A percentile compares a stretch with the other conserved stretches of the same genome.
phyloP scores from a whole-genome alignment of 495 filamentous ascomycete genomes.

The Xylaria nigripes region DNA sequence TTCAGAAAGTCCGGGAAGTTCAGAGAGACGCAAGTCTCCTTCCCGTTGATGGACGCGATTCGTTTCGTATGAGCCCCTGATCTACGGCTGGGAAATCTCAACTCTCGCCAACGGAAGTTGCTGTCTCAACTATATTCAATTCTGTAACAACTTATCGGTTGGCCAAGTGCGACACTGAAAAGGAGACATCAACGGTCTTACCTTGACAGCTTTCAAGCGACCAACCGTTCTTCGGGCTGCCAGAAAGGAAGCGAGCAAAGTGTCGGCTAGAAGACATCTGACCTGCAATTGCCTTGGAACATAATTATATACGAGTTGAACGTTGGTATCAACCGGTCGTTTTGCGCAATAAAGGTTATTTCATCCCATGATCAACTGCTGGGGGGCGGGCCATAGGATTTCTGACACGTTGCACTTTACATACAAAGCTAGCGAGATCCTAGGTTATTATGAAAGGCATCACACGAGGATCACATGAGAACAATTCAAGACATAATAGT shows the following conservation, averaged over 20 bases:
- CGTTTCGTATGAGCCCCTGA: background rate
- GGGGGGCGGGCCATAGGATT: background rate
- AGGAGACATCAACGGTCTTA: background rate
- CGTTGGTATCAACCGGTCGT: background rate
- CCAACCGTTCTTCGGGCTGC: too few species aligned
- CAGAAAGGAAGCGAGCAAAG: too few species aligned
- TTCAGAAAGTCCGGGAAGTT: background rate
- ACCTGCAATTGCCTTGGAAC: too few species aligned
- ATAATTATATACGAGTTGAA: too few species aligned
- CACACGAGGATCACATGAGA: background rate
- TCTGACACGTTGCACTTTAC: background rate
- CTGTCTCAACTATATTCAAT: background rate
- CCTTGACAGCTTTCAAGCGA: background rate
- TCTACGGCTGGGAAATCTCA: background rate
- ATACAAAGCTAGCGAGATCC: background rate
- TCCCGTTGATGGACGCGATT: background rate
- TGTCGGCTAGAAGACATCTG: too few species aligned
- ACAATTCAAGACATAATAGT: conserved; percentile 1
- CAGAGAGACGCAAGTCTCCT: background rate
- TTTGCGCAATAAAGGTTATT: background rate
- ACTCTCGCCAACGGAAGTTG: background rate
- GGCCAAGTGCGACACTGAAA: background rate
- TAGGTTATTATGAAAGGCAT: background rate
- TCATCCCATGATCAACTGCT: too few species aligned
- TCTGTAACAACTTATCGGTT: background rate